phyloP scores from a whole-genome alignment of 176 grass and related monocot genomes.

The Eragrostis nindensis region DNA sequence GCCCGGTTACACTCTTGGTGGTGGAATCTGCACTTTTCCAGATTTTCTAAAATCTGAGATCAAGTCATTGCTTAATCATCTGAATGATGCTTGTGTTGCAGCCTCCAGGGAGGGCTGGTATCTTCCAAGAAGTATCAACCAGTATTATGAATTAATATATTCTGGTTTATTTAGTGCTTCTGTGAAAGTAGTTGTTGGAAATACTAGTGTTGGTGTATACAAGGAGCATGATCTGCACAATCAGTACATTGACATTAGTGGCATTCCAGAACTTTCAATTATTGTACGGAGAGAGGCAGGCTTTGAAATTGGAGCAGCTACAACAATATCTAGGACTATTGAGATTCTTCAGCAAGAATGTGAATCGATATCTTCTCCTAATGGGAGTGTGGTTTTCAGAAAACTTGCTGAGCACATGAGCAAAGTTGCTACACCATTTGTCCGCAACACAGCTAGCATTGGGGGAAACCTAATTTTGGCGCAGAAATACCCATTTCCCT shows the following conservation, averaged over 20 bases:
- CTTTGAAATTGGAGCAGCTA: constrained; percentile 66
- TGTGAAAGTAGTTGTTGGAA: constrained; percentile 66
- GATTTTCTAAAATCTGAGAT: constrained; percentile 75
- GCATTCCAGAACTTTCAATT: constrained; percentile 65
- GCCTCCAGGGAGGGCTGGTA: constrained; percentile 48
- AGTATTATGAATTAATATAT: constrained; percentile 52
- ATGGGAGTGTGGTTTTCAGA: constrained; percentile 50
- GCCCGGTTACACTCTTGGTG: constrained; percentile 52
- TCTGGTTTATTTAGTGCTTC: constrained; percentile 36
- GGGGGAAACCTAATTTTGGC: constrained; percentile 81
- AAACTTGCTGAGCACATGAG: constrained; percentile 78
- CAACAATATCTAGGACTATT: constrained; percentile 64
- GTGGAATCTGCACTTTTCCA: constrained; percentile 62
- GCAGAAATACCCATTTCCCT: constrained; percentile 69
- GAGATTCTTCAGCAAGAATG: constrained; percentile 49
- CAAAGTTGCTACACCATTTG: constrained; percentile 77
- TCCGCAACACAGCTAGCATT: constrained; percentile 78
- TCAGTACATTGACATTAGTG: constrained; percentile 68
- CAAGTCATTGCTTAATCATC: constrained; percentile 35
- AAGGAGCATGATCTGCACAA: constrained; percentile 64
- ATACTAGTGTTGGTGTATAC: constrained; percentile 73
- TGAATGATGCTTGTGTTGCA: neutral
- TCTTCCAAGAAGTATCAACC: constrained; percentile 52
- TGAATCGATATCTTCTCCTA: constrained; percentile 8
- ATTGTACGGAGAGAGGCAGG: constrained; percentile 38